Base-by-base conservation (phyloP, 345 rosid genomes). In the Mercurialis annua region DNA sequence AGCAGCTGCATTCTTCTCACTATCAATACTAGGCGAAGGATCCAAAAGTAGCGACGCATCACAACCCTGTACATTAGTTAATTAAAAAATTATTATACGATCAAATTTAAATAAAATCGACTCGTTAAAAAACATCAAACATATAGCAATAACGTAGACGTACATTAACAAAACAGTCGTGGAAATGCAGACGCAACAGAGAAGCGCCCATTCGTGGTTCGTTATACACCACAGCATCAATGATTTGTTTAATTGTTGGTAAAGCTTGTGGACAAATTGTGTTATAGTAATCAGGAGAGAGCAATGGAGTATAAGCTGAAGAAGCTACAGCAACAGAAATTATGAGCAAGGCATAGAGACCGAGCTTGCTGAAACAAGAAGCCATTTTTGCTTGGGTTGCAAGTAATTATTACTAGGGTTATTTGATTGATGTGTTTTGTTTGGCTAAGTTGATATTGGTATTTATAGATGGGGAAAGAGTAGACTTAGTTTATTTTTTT, bases 211-310 rank as follows among this genome's bases (percentile, higher is more conserved):
- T 76, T 64, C 80, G 80, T 44, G 72, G 27, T 59, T 80, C 80
- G 0, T 44, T 76, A 11, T n/a, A 38, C 1, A 80, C 70, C 0
- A 78, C 83, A 1, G 48, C 30, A 8, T 29, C 14, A 9, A 67
- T 30, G 6, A 67, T 15, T 30, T 54, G 51, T 55, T 8, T 43
- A 4, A 67, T 56, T 14, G 62, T 29, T 23, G 64, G 74, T 59
- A 84, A 75, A 63, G 87, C 85, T 33, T 70, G 12, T 30, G 92
- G 92, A 59, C 93, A 90, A 24, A 74, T 56, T 23, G 1, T 42
- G 12, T 81, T 81, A 33, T 86, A 90, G 80, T 77, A 90, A 55
- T 60, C 2, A 24, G 93, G 90, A 33, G 85, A 71, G 9, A 85
- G 17, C 0, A 71, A 52, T n/a, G 70, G 10, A 0, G 78, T 68